Percentiles rank a stretch among this genome's conserved stretches.
These are phyloP conservation scores for Solanum paucissectum DNA, from an alignment of 257 asterid species.

Conservation along the genomic window DNA sequence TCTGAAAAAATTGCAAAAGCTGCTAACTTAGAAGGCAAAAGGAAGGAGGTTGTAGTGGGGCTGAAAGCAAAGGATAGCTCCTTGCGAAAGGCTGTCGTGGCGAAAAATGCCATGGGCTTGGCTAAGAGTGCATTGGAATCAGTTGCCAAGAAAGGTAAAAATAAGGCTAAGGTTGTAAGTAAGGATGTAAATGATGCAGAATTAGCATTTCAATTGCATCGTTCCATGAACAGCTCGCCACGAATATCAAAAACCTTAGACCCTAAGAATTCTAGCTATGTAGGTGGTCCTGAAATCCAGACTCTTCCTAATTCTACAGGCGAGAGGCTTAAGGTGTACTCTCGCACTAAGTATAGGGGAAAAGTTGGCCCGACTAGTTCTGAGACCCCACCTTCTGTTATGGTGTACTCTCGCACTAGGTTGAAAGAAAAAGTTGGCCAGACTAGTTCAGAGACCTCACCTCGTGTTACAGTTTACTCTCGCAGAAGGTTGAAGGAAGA, in stretches of 20 bases:
- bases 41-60: constrained; percentile 22
- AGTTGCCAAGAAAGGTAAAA: constrained; percentile 16
- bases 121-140: constrained; percentile 11
- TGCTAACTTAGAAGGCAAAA: constrained; percentile 17
- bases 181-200: constrained; percentile 36
- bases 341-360: constrained; percentile 7
- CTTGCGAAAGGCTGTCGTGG: constrained; percentile 17
- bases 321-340: constrained; percentile 14
- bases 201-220: constrained; percentile 53
- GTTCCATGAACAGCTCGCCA: constrained; percentile 48
- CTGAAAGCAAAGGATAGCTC: constrained; percentile 19
- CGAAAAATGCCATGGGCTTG: constrained; percentile 14
- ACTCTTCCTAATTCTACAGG: constrained; percentile 4
- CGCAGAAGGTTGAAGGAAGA: background rate
- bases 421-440: constrained; percentile 12
- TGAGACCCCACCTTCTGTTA: background rate
- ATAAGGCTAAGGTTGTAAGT: background rate
- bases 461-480: background rate
- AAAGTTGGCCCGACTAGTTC: constrained; percentile 8
- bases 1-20: constrained; percentile 16
- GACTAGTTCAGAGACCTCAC: background rate
- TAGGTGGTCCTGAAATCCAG: constrained; percentile 11
- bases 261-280: constrained; percentile 8
- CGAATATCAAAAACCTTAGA: constrained; percentile 24
- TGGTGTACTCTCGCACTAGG: background rate